Base-by-base conservation (phyloP, 805 yeast genomes). In the Candida adriatica region DNA sequence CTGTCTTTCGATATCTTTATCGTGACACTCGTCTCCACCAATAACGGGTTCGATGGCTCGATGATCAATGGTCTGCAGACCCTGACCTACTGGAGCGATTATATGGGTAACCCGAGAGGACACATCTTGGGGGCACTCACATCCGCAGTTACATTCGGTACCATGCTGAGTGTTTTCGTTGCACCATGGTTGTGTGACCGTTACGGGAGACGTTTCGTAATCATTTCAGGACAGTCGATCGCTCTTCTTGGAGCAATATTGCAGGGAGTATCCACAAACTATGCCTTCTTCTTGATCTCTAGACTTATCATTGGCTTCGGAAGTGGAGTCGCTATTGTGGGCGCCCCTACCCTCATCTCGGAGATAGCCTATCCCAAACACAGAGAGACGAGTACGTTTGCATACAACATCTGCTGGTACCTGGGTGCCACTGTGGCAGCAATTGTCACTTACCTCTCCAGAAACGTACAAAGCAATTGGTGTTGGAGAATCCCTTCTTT, bases 401-500 rank as follows among this genome's bases (percentile, higher is more conserved):
- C 63, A 25, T 72, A 62, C 52, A 72, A 71, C 49, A 59, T 64
- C 20, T 61, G 64, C 38, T 69, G 73, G 74, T 68, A 66, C 41
- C 42, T 68, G 23, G 78, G 77, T 26, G 72, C 74, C 6, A 58
- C 72, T 3, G 66, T 61, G 36, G 74, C 73, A 43, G 31, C 46
- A 6, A 27, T 35, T 10, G 40, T 42, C 18, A 35, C 47, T 13
- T 45, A 45, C 19, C 28, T 31, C 26, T 56, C 71, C 6, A 53
- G 53, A 42, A 40, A 34, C 28, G 24, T 52, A 6, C 29, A 26
- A 6, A 36, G 40, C 26, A 45, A 55, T 18, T 62, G 62, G 57
- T 55, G 63, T 21, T 73, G 79, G 79, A 68, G 73, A 53, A 57
- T 73, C 31, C 79, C 80, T 15, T 59, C 73, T 5, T 59, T 58